phyloP scores from a whole-genome alignment of 192 early-diverging fungal genomes.

The Spinellus fusiger region DNA sequence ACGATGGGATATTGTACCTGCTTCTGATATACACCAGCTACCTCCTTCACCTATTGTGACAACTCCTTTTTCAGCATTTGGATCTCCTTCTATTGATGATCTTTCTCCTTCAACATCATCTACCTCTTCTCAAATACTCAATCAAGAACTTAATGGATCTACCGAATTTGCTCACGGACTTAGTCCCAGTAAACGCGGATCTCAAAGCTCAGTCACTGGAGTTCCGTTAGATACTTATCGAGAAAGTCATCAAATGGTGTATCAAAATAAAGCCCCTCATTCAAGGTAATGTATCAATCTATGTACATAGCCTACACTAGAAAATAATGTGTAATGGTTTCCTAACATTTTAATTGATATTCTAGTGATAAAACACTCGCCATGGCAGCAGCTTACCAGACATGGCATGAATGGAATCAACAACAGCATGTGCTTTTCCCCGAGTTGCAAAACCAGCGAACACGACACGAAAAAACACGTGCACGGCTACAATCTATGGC shows the following conservation, averaged over 20 bases:
- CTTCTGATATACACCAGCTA: neutral
- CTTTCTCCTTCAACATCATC: neutral
- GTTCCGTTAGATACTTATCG: conserved; percentile 19
- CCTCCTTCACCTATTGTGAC: neutral
- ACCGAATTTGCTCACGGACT: conserved; percentile 3
- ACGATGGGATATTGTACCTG: conserved; percentile 22
- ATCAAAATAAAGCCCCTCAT: conserved; percentile 2
- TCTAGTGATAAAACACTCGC: conserved; percentile 28
- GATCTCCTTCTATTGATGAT: neutral
- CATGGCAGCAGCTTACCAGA: conserved; percentile 31
- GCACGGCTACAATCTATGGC: neutral
- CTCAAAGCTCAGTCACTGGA: conserved; percentile 11
- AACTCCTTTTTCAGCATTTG: neutral
- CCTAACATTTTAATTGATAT: too few relatives aligned
- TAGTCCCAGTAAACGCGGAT: conserved; percentile 20
- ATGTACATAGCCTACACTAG: too few relatives aligned
- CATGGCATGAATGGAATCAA: conserved; percentile 20
- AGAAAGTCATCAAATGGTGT: conserved; percentile 25
- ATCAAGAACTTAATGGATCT: neutral
- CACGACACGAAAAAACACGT: neutral
- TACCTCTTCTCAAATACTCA: neutral
- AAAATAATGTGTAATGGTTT: neutral
- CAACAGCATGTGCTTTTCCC: neutral
- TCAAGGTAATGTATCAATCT: conserved; percentile 10
- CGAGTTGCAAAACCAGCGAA: neutral